Conservation (phyloP, 305 asterid species). For the Coffea humblotiana region DNA sequence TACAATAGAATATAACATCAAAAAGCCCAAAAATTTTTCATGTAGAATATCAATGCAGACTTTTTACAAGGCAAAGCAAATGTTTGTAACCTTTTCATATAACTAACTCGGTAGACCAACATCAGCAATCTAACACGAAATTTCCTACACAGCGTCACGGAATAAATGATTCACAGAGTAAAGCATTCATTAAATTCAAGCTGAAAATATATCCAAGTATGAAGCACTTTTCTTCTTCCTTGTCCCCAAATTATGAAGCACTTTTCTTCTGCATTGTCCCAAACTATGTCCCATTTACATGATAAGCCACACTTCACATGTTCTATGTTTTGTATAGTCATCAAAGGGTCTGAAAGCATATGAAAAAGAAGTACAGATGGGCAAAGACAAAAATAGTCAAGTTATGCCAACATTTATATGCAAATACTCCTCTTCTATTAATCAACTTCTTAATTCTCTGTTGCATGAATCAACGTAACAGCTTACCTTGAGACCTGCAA, state of each 20-base stretch:
- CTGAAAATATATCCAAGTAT: neutral
- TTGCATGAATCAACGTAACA: slow-evolving; percentile 32
- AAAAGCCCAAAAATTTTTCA: neutral
- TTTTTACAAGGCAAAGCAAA: neutral
- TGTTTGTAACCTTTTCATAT: neutral
- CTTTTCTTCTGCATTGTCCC: neutral
- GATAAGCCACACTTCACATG: neutral
- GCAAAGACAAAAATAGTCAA: neutral
- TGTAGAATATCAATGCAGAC: neutral
- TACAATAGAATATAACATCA: too few relatives aligned
- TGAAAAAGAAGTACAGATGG: neutral
- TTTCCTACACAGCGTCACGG: neutral
- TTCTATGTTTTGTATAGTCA: neutral
- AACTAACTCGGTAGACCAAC: neutral
- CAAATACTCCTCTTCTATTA: slow-evolving; percentile 30
- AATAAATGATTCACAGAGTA: neutral
- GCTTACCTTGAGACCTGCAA: slow-evolving; percentile 91
- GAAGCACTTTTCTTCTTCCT: neutral
- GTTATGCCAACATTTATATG: neutral
- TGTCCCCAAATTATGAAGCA: neutral
- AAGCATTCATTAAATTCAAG: neutral
- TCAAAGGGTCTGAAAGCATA: neutral
- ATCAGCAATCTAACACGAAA: neutral
- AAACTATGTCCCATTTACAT: neutral
- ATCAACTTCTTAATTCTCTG: slow-evolving; percentile 33